A percentile compares a stretch with the other conserved stretches of the same genome.
Evolutionary conservation across 164 flowering plant species (phyloP).

Genomic region (Vitis labrusca): DNA sequence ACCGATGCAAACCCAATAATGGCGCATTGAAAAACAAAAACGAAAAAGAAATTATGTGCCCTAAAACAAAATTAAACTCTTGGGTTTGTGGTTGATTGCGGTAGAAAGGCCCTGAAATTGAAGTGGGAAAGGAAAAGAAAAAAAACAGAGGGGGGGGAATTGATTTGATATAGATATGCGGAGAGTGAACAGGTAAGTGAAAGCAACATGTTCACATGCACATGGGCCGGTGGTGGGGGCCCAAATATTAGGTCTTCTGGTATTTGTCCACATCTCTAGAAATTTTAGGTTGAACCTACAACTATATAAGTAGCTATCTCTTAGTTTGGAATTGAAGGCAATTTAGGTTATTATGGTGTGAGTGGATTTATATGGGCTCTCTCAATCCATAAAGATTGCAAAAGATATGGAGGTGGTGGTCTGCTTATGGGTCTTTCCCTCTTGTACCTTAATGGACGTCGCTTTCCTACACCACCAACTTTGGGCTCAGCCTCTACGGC

Average conservation of each 20-base stretch:
- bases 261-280: slow-evolving; percentile 23
- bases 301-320: background rate
- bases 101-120: background rate
- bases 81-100: background rate
- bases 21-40: background rate
- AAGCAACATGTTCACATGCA: slow-evolving; percentile 27
- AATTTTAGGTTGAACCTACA: background rate
- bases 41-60: background rate
- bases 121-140: too few species aligned
- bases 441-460: slow-evolving; percentile 18
- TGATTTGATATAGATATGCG: slow-evolving; percentile 5
- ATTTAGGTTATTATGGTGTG: background rate
- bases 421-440: background rate
- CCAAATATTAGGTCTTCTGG: slow-evolving; percentile 22
- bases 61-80: background rate
- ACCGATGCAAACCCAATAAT: too few species aligned
- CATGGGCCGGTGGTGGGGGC: slow-evolving; percentile 25
- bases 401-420: slow-evolving; percentile 5
- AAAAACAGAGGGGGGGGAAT: too few species aligned
- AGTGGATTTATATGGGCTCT: background rate
- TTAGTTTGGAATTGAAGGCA: slow-evolving; percentile 1
- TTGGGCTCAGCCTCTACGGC: slow-evolving; percentile 16
- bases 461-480: slow-evolving; percentile 15
- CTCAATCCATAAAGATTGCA: slow-evolving; percentile 1
- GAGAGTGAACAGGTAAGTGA: slow-evolving; percentile 8